A percentile compares a stretch with the other conserved stretches of the same genome.
Evolutionary conservation across 2,329 filamentous ascomycete species (phyloP).

Genomic region (Sclerotiophoma versabilis): DNA sequence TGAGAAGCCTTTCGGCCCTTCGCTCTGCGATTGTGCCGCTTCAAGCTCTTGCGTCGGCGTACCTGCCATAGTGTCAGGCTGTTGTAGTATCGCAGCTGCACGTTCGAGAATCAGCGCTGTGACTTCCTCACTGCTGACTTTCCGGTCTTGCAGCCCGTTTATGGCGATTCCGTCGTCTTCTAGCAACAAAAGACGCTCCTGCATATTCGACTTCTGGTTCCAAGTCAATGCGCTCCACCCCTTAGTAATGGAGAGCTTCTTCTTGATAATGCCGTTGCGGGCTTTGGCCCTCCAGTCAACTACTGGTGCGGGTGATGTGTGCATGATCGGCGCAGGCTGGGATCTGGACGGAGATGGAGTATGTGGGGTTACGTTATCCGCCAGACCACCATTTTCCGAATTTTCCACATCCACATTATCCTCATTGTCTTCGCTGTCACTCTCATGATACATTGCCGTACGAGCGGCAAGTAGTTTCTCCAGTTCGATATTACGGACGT

Average conservation of each 20-base stretch:
- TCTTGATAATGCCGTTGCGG: neutral
- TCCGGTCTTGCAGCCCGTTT: neutral
- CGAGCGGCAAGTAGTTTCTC: neutral
- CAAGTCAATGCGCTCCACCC: conserved; percentile 12
- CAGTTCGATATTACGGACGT: neutral
- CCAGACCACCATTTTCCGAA: no score
- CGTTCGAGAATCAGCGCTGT: conserved; percentile 1
- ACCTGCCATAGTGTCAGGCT: no score
- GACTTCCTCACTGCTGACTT: neutral
- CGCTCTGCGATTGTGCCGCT: no score
- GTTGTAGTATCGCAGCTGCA: neutral
- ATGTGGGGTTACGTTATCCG: no score
- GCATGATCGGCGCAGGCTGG: neutral
- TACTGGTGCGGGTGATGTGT: neutral
- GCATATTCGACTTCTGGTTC: conserved; percentile 12
- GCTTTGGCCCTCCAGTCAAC: conserved; percentile 7
- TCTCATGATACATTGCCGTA: neutral
- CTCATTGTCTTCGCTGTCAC: neutral
- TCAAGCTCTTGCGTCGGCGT: neutral
- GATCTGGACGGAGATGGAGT: neutral
- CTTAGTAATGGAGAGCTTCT: conserved; percentile 5
- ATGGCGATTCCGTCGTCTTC: conserved; percentile 2
- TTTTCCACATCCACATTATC: no score
- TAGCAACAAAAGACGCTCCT: conserved; percentile 6
- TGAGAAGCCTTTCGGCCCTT: neutral